Evolutionary conservation across 108 stramenopile species (phyloP), one percentile per base, ranked within the genome.

Genomic region (Poteriospumella lacustris): DNA sequence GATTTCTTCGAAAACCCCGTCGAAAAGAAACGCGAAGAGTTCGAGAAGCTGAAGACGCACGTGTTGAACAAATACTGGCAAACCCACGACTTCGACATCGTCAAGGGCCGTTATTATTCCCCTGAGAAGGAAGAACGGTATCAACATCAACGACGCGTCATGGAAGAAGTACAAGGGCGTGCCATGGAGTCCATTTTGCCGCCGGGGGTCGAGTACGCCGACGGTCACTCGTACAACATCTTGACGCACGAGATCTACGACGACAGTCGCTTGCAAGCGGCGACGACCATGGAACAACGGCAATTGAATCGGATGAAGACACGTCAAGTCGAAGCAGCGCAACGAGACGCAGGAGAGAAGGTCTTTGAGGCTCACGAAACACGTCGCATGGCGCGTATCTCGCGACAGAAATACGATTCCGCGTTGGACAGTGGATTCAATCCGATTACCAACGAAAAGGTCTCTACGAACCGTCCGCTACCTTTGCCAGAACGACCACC

Each of bases 171-270:
- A 33, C 60, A 64, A 12, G 60, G 60, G 5, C 29, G 31, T 31
- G 15, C 60, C 5, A 5, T 3, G 36, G 15, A 31, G 36, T 5
- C 28, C 5, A 19, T 26, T 34, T 64, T 64, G 24, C 60, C 60
- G 9, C 15, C 60, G 28, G 31, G 12, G 28, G 9, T 64, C 33
- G 5, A 64, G 36, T 19, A 34, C 9, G 28, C 60, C 5, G 60
- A 64, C 9, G 60, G 60, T 34, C 28, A 64, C 24, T 64, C 60
- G 5, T 64, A 64, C 36, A 64, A 64, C 36, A 64, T 64, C 36
- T 9, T 64, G 24, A 64, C 15, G 5, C 60, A 64, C 36, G 31
- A 26, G 28, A 3, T 24, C 9, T 12, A 64, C 36, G 60, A 64
- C 36, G 60, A 64, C 28, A 9, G 36, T 34, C 15, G 60, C 15